Conservation (phyloP, 306 rosid genomes). For the Casuarina glauca region DNA sequence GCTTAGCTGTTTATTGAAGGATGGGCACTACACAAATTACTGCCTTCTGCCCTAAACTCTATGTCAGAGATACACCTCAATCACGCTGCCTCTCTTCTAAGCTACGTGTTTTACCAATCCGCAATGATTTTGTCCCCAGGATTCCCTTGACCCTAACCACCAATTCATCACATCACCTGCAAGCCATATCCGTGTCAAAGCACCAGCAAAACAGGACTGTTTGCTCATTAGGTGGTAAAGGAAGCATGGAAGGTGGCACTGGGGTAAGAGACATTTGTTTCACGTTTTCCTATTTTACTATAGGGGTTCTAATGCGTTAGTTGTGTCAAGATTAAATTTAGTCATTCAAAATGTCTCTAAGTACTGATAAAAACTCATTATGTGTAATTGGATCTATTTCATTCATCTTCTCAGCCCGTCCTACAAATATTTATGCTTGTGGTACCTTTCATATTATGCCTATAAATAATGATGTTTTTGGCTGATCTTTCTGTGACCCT, state of each 20-base stretch:
- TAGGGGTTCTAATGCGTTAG: conserved; percentile 9
- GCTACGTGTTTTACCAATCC: conserved; percentile 12
- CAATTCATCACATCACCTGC: conserved; percentile 29
- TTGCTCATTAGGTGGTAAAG: conserved; percentile 56
- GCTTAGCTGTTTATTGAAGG: conserved; percentile 12
- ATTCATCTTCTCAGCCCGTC: background rate
- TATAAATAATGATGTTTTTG: background rate
- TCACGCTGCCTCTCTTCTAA: conserved; percentile 21
- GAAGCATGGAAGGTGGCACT: conserved; percentile 44
- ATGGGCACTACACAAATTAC: conserved; percentile 45
- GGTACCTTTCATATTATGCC: background rate
- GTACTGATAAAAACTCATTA: background rate
- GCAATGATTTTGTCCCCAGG: conserved; percentile 22
- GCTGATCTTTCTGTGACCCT: background rate
- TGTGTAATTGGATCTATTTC: background rate
- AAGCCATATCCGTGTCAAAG: conserved; percentile 31
- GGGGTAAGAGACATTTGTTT: conserved; percentile 40
- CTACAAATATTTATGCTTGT: background rate
- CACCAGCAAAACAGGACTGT: conserved; percentile 36
- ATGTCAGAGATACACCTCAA: conserved; percentile 15
- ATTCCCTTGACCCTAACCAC: conserved; percentile 9
- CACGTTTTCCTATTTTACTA: conserved; percentile 1
- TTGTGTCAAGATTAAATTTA: background rate
- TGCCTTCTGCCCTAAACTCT: conserved; percentile 26
- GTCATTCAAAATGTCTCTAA: conserved; percentile 9